Conservation (phyloP, 257 asterid genomes). For the Dorcoceras hygrometricum region DNA sequence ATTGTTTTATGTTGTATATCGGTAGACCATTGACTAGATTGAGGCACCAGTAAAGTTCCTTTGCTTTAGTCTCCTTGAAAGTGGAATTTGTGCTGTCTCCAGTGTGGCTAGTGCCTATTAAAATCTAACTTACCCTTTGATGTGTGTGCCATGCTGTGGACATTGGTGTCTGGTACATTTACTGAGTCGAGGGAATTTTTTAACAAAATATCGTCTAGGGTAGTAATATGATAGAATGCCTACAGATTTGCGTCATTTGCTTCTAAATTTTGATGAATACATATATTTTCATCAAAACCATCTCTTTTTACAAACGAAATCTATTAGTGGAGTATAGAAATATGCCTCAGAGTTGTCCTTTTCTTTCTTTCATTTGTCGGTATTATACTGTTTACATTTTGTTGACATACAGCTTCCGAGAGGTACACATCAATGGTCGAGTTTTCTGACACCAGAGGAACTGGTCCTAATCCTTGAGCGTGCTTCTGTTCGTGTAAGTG, state of each 20-base stretch:
- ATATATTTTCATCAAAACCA: background rate
- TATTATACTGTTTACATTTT: background rate
- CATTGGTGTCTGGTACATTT: too few relatives aligned
- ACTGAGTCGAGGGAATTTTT: too few relatives aligned
- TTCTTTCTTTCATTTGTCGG: background rate
- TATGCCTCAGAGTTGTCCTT: background rate
- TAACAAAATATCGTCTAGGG: too few relatives aligned
- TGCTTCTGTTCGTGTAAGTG: conserved; percentile 65
- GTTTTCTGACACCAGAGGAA: conserved; percentile 86
- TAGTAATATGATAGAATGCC: too few relatives aligned
- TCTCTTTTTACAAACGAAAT: background rate
- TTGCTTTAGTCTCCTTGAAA: background rate
- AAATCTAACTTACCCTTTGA: background rate
- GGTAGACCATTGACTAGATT: background rate
- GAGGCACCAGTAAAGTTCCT: conserved; percentile 1
- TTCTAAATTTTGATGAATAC: background rate
- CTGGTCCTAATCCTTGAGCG: conserved; percentile 68
- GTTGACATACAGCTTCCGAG: conserved; percentile 53
- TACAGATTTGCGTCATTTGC: background rate
- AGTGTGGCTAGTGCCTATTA: background rate
- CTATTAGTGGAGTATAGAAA: background rate
- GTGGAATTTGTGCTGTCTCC: background rate
- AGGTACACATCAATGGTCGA: conserved; percentile 88
- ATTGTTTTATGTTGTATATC: background rate
- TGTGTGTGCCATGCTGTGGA: too few relatives aligned